Conservation (phyloP, 441 rosid genomes). For the Pelargonium citronellum region DNA sequence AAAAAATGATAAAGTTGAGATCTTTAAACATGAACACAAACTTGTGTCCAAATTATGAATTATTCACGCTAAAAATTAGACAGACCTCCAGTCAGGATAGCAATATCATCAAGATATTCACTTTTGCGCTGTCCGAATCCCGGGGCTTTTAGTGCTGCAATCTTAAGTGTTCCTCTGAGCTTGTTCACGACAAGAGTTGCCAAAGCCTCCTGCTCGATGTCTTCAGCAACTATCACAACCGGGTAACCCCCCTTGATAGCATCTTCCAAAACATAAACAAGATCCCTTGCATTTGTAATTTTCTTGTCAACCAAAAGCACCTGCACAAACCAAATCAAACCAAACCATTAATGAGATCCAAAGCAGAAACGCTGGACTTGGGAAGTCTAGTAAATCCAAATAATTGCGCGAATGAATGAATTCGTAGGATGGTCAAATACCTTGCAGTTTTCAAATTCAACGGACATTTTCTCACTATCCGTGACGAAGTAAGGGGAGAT, state of each 20-base stretch:
- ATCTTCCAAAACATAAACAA: conserved; percentile 69
- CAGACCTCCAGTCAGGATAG: conserved; percentile 75
- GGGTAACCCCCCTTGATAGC: conserved; percentile 78
- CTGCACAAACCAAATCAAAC: conserved; percentile 44
- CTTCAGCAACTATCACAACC: conserved; percentile 77
- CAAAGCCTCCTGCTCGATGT: conserved; percentile 92
- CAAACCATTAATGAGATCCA: not conserved
- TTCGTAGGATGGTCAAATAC: conserved; percentile 25
- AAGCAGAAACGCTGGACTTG: too few species aligned
- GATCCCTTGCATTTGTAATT: conserved; percentile 91
- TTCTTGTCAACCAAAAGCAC: conserved; percentile 93
- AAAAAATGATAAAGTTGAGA: too few species aligned
- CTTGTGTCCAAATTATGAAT: too few species aligned
- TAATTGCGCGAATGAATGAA: too few species aligned
- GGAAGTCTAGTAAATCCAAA: too few species aligned
- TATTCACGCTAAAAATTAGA: too few species aligned
- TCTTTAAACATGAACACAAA: conserved; percentile 3
- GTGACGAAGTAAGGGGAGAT: conserved; percentile 95
- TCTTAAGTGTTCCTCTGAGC: conserved; percentile 85
- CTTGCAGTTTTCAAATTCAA: conserved; percentile 94
- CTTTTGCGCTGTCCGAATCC: conserved; percentile 96
- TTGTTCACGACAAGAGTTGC: conserved; percentile 97
- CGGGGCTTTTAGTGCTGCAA: conserved; percentile 98
- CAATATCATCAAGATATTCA: conserved; percentile 94
- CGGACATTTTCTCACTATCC: conserved; percentile 90